Percentiles rank a stretch among this genome's conserved stretches.
phyloP scores from a whole-genome alignment of 129 eudicot genomes.

The Chrysanthemum seticuspe region DNA sequence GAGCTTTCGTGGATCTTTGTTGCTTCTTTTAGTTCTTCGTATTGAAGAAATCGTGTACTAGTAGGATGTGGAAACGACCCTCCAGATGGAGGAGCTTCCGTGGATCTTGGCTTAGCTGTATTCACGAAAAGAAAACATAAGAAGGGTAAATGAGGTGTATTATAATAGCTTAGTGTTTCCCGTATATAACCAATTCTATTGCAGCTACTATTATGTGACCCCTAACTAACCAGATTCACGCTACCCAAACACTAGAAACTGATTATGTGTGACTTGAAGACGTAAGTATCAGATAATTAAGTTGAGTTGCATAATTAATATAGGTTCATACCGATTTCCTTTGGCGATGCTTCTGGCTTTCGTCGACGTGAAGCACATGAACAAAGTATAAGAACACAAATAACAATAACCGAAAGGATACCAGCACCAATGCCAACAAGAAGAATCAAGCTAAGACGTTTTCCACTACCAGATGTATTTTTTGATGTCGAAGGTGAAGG shows the following conservation, averaged over 20 bases:
- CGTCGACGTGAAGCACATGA: conserved; percentile 55
- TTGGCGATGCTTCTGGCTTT: conserved; percentile 43
- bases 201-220: not conserved
- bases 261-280: not conserved
- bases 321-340: conserved; percentile 61
- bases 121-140: conserved; percentile 13
- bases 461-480: conserved; percentile 51
- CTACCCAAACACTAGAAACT: not conserved
- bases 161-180: not conserved
- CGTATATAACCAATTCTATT: not conserved
- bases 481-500: conserved; percentile 55
- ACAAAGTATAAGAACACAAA: conserved; percentile 56
- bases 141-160: not conserved
- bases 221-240: not conserved
- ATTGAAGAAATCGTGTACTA: conserved; percentile 84
- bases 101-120: conserved; percentile 54
- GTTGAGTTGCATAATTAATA: not conserved
- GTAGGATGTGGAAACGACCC: conserved; percentile 87
- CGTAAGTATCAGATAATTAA: conserved; percentile 3
- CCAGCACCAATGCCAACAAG: conserved; percentile 67
- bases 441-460: conserved; percentile 54
- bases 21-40: conserved; percentile 91
- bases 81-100: conserved; percentile 45
- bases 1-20: no score
- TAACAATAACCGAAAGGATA: conserved; percentile 52